These are phyloP conservation scores for Acanthamoeba healyi DNA, from an alignment of 208 protist genomes.

Conservation along the genomic window DNA sequence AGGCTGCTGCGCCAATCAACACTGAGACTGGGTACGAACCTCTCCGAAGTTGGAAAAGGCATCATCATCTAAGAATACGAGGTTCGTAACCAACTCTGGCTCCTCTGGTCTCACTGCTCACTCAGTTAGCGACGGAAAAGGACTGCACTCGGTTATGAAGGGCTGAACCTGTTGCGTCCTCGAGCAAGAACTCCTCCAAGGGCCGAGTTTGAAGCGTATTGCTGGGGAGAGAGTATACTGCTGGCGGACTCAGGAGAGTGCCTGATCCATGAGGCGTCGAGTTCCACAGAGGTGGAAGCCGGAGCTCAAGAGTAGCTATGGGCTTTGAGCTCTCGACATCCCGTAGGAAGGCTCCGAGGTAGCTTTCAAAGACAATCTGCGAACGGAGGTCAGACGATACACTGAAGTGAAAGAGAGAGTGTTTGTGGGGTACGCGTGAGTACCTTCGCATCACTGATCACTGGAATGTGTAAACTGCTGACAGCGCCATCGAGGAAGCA, in stretches of 20 bases:
- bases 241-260: background rate
- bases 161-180: background rate
- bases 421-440: background rate
- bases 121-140: too few species aligned
- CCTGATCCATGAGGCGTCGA: too few species aligned
- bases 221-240: background rate
- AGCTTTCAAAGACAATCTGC: background rate
- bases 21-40: background rate
- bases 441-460: background rate
- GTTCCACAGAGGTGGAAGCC: conserved; percentile 39
- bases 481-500: background rate
- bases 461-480: background rate
- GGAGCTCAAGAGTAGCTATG: background rate
- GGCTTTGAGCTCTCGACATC: background rate
- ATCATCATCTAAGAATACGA: conserved; percentile 20
- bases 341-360: background rate
- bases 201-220: background rate
- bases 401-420: background rate
- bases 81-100: background rate
- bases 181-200: background rate
- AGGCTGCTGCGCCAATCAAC: background rate
- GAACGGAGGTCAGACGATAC: background rate
- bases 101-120: background rate
- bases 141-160: too few species aligned
- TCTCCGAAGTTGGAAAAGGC: conserved; percentile 24